A percentile compares a stretch with the other conserved stretches of the same genome.
Conservation (phyloP, 768 basidiomycete genomes). For the Tricholoma flavovirens region DNA sequence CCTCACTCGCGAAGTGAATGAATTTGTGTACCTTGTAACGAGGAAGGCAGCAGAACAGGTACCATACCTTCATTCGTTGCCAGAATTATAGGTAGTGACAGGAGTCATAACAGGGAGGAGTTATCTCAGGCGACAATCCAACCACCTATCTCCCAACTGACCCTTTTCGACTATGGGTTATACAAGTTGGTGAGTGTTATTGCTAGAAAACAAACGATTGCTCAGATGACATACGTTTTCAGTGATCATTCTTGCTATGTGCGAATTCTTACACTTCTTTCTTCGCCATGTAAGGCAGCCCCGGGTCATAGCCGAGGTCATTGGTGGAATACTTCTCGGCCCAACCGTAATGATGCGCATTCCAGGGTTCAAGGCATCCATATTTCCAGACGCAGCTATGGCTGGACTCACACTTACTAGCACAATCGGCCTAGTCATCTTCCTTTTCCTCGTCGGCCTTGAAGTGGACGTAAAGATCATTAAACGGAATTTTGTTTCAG, state of each 20-base stretch:
- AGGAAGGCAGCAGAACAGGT: conserved; percentile 48
- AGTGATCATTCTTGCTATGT: conserved; percentile 80
- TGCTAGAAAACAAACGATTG: background rate
- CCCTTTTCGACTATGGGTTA: conserved; percentile 72
- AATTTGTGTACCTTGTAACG: conserved; percentile 28
- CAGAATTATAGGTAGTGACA: background rate
- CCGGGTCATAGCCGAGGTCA: conserved; percentile 88
- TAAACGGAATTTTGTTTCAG: conserved; percentile 53
- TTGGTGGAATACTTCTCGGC: conserved; percentile 85
- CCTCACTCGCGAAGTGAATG: conserved; percentile 32
- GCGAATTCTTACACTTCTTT: conserved; percentile 62
- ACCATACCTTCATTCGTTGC: conserved; percentile 8
- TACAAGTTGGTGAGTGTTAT: conserved; percentile 56
- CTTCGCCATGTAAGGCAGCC: conserved; percentile 77
- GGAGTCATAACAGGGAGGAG: conserved; percentile 55
- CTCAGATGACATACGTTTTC: conserved; percentile 9
- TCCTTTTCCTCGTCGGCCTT: conserved; percentile 79
- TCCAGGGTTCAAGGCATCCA: conserved; percentile 56
- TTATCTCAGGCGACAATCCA: conserved; percentile 77
- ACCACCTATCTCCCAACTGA: conserved; percentile 51
- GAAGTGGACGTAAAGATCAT: conserved; percentile 76
- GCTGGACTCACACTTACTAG: conserved; percentile 64
- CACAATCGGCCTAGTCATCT: conserved; percentile 71
- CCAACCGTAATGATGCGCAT: conserved; percentile 75
- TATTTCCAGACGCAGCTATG: conserved; percentile 52